Conservation (phyloP, 768 basidiomycete genomes). For the Rhodosporidiobolus odoratus region DNA sequence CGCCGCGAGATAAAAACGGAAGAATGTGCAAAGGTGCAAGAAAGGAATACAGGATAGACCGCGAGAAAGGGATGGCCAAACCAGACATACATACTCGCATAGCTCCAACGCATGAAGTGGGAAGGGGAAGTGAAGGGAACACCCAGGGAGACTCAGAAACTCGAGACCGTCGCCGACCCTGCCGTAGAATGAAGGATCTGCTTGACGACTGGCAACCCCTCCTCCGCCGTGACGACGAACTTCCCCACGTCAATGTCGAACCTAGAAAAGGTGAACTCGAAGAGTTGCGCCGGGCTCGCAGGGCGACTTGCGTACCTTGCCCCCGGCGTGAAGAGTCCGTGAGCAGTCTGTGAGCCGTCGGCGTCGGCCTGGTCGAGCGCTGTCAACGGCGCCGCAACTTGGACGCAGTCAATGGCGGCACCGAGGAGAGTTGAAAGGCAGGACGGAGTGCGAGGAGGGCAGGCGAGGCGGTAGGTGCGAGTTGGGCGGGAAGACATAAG, state of each 20-base stretch:
- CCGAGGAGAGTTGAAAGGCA: conserved; percentile 13
- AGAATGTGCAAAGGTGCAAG: too few relatives aligned
- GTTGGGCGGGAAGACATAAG: conserved; percentile 5
- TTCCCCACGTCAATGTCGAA: conserved; percentile 24
- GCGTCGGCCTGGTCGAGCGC: background rate
- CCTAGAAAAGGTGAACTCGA: conserved; percentile 14
- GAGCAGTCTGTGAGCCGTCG: too few relatives aligned
- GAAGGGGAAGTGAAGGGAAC: too few relatives aligned
- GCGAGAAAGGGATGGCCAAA: too few relatives aligned
- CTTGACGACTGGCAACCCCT: conserved; percentile 7
- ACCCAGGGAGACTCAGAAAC: background rate
- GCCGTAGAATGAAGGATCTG: background rate
- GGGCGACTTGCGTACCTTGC: background rate
- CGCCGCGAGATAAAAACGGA: too few relatives aligned
- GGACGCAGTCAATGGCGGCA: conserved; percentile 20
- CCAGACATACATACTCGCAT: too few relatives aligned
- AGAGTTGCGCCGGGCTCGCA: background rate
- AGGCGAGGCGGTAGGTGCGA: background rate
- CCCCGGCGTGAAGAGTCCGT: background rate
- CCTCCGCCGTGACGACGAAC: conserved; percentile 20
- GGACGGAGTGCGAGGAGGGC: background rate
- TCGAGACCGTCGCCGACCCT: background rate
- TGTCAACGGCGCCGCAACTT: background rate
- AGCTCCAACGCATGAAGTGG: too few relatives aligned
- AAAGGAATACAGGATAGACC: too few relatives aligned